These are phyloP conservation scores for Xylariaceae sp. DNA, from an alignment of 2,329 filamentous ascomycete species.

Conservation along the genomic window DNA sequence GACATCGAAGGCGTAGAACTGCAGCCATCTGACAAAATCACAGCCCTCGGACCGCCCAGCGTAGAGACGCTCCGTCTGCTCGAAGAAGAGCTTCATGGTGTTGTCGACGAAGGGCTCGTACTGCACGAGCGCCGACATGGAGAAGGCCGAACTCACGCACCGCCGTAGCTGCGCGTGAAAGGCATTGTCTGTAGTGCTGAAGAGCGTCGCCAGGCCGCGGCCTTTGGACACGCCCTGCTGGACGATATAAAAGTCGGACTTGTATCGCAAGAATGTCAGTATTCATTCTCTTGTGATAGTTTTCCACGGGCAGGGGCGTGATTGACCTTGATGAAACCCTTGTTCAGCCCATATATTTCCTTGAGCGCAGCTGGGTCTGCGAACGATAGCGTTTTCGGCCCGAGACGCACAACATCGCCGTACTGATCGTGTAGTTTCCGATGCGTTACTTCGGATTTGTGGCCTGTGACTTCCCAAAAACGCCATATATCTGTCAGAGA, in stretches of 20 bases:
- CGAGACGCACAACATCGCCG: slow-evolving; percentile 70
- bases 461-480: slow-evolving; percentile 62
- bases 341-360: slow-evolving; percentile 76
- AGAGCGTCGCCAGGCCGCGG: slow-evolving; percentile 64
- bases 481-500: slow-evolving; percentile 71
- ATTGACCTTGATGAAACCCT: slow-evolving; percentile 70
- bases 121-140: slow-evolving; percentile 71
- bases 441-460: slow-evolving; percentile 64
- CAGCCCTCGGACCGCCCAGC: slow-evolving; percentile 44
- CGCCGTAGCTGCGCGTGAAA: slow-evolving; percentile 73
- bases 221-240: slow-evolving; percentile 71
- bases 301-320: background rate
- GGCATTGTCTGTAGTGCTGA: slow-evolving; percentile 69
- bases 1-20: slow-evolving; percentile 79
- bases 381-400: slow-evolving; percentile 71
- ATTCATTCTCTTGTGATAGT: background rate
- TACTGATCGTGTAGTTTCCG: slow-evolving; percentile 65
- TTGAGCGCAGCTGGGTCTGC: slow-evolving; percentile 69
- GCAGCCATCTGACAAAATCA: slow-evolving; percentile 68
- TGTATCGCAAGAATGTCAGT: slow-evolving; percentile 11
- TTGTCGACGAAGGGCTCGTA: slow-evolving; percentile 79
- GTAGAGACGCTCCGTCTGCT: slow-evolving; percentile 55
- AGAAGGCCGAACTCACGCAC: slow-evolving; percentile 71
- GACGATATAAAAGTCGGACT: slow-evolving; percentile 79
- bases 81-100: slow-evolving; percentile 67